Evolutionary conservation across 805 yeast species (phyloP).

Genomic region (Yarrowia sp.): DNA sequence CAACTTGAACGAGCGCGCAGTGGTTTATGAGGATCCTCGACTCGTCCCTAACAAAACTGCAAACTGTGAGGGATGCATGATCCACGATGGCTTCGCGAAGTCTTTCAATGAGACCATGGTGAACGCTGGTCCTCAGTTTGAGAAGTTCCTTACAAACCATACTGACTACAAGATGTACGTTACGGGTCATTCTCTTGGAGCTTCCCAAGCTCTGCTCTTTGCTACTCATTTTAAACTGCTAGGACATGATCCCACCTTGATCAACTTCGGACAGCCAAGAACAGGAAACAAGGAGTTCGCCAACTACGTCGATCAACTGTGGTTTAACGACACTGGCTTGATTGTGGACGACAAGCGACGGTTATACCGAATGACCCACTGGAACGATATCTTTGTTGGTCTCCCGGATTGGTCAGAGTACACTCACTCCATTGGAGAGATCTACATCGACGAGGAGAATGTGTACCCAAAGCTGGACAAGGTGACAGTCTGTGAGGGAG

Average conservation of each 20-base stretch:
- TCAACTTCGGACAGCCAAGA: conserved; percentile 7
- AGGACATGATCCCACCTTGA: not conserved
- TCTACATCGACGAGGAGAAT: not conserved
- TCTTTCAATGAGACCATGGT: not conserved
- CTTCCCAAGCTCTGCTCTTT: not conserved
- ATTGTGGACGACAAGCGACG: not conserved
- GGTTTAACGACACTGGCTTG: not conserved
- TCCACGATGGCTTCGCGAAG: not conserved
- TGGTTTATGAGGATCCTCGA: not conserved
- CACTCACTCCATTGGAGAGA: conserved; percentile 1
- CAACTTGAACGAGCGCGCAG: not conserved
- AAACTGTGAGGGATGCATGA: not conserved
- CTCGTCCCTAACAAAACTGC: not conserved
- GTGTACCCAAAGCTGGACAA: not conserved
- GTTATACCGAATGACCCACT: conserved; percentile 4
- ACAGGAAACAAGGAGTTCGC: conserved; percentile 10
- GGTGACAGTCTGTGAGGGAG: conserved; percentile 15
- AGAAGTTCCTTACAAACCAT: not conserved
- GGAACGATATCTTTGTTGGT: not conserved
- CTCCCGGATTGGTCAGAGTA: not conserved
- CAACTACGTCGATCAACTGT: not conserved
- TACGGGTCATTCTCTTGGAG: conserved; percentile 12
- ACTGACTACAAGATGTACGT: conserved; percentile 7
- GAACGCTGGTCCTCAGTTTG: not conserved
- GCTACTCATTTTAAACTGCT: not conserved